Conservation (phyloP, 805 yeast genomes). For the Wickerhamiella australiensis region DNA sequence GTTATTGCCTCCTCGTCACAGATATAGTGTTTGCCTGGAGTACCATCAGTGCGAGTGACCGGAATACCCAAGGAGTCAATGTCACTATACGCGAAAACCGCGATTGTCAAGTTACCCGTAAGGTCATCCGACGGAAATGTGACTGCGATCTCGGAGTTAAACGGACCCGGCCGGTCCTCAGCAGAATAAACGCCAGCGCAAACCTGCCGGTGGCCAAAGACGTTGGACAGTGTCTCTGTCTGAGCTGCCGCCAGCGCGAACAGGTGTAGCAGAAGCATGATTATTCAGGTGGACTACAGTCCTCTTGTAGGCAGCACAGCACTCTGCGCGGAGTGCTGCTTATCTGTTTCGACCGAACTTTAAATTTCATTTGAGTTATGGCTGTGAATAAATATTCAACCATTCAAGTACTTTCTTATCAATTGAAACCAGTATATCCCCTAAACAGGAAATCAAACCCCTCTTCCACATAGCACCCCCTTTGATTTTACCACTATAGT, state of each 20-base stretch:
- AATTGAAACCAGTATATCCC: too few relatives aligned
- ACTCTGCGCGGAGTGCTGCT: too few relatives aligned
- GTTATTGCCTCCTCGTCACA: slow-evolving; percentile 64
- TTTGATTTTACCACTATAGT: neutral
- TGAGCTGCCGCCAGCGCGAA: slow-evolving; percentile 18
- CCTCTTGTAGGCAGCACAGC: too few relatives aligned
- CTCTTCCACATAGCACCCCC: neutral
- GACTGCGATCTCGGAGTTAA: slow-evolving; percentile 16
- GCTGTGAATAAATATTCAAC: neutral
- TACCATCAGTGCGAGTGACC: slow-evolving; percentile 32
- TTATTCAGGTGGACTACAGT: neutral
- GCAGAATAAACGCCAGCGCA: slow-evolving; percentile 88
- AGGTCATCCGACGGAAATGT: slow-evolving; percentile 13
- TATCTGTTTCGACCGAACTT: too few relatives aligned
- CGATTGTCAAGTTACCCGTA: slow-evolving; percentile 39
- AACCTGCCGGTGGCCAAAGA: slow-evolving; percentile 44
- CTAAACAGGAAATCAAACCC: too few relatives aligned
- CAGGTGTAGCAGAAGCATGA: slow-evolving; percentile 8
- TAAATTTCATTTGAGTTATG: too few relatives aligned
- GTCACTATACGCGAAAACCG: slow-evolving; percentile 78
- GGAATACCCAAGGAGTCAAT: slow-evolving; percentile 50
- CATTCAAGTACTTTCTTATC: too few relatives aligned
- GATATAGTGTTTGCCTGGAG: slow-evolving; percentile 39
- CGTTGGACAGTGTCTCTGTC: slow-evolving; percentile 28
- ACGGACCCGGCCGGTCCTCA: slow-evolving; percentile 70